Percentiles rank a stretch among this genome's conserved stretches.
phyloP scores from a whole-genome alignment of 768 basidiomycete genomes.

The Tephrocybe sp. region DNA sequence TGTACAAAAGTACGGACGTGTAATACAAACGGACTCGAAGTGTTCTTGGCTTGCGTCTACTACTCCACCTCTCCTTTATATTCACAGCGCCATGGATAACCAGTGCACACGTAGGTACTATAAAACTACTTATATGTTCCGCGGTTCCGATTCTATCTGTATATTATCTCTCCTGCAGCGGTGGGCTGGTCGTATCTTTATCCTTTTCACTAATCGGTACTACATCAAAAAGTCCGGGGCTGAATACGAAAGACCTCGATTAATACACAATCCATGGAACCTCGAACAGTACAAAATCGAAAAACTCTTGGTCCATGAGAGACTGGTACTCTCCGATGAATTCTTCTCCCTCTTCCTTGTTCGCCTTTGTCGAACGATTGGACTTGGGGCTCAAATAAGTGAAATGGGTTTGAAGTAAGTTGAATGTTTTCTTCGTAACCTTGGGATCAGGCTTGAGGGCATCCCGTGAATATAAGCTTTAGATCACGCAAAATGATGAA shows the following conservation, averaged over 20 bases:
- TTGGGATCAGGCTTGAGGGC: slow-evolving; percentile 79
- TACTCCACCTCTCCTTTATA: slow-evolving; percentile 13
- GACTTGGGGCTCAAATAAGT: slow-evolving; percentile 77
- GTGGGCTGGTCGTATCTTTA: slow-evolving; percentile 63
- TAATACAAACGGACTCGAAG: slow-evolving; percentile 20
- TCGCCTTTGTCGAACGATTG: slow-evolving; percentile 42
- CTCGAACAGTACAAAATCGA: slow-evolving; percentile 93
- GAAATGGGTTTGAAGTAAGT: slow-evolving; percentile 74
- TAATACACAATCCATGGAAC: slow-evolving; percentile 85
- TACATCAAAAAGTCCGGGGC: slow-evolving; percentile 26
- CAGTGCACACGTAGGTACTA: slow-evolving; percentile 22
- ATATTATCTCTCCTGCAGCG: slow-evolving; percentile 47
- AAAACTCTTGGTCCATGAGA: slow-evolving; percentile 93
- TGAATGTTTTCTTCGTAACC: slow-evolving; percentile 74
- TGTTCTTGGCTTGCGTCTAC: slow-evolving; percentile 10
- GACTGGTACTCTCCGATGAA: slow-evolving; percentile 90
- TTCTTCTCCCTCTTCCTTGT: slow-evolving; percentile 53
- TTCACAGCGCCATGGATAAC: slow-evolving; percentile 19
- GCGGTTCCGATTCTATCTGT: slow-evolving; percentile 43
- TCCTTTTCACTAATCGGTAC: slow-evolving; percentile 55
- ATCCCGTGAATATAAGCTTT: neutral
- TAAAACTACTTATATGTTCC: slow-evolving; percentile 26
- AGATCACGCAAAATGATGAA: neutral
- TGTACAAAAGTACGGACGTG: slow-evolving; percentile 22
- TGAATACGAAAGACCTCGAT: slow-evolving; percentile 23